These are phyloP conservation scores for Amanita rubescens DNA, from an alignment of 768 basidiomycete genomes.

Conservation along the genomic window DNA sequence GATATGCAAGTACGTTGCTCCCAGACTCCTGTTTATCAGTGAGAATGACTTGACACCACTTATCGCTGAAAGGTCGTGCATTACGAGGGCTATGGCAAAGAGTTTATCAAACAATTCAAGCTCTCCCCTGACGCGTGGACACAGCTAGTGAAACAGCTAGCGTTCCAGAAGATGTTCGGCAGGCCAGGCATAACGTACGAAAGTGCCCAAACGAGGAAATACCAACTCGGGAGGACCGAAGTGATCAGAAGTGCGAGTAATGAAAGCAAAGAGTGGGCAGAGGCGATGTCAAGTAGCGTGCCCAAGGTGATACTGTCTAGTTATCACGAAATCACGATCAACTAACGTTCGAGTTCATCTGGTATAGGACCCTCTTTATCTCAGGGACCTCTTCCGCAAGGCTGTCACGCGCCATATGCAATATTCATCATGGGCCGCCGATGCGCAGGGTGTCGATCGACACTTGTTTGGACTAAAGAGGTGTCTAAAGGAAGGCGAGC, in stretches of 20 bases:
- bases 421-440: constrained; percentile 87
- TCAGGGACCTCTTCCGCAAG: constrained; percentile 60
- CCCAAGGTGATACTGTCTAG: constrained; percentile 28
- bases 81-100: constrained; percentile 87
- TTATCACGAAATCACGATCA: constrained; percentile 13
- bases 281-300: constrained; percentile 71
- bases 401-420: constrained; percentile 81
- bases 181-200: constrained; percentile 86
- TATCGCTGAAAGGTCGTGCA: constrained; percentile 52
- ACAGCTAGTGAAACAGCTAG: constrained; percentile 94
- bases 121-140: constrained; percentile 92
- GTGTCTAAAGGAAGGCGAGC: constrained; percentile 66
- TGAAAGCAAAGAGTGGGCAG: constrained; percentile 80
- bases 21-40: not conserved
- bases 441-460: constrained; percentile 91
- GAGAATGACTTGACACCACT: not conserved
- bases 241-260: constrained; percentile 83
- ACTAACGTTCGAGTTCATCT: not conserved
- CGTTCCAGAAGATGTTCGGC: constrained; percentile 79
- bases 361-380: constrained; percentile 29
- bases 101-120: constrained; percentile 73
- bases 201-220: constrained; percentile 90
- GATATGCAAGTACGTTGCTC: constrained; percentile 57
- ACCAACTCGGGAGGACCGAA: constrained; percentile 86
- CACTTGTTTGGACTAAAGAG: constrained; percentile 93